phyloP scores from a whole-genome alignment of 2,329 filamentous ascomycete genomes.

The Fusarium tanahbumbuense region DNA sequence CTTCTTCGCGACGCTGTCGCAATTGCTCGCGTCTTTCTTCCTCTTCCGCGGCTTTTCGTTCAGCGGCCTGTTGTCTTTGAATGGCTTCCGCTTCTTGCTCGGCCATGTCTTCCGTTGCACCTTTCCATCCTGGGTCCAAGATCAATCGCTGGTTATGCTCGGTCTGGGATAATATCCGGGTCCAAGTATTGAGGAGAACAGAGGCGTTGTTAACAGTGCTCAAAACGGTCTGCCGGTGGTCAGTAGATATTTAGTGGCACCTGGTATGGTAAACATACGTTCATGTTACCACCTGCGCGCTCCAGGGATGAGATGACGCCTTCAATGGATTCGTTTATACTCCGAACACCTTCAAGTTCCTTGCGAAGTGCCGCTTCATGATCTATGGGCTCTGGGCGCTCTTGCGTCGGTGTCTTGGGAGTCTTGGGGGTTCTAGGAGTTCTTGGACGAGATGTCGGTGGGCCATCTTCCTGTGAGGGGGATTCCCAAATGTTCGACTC shows the following conservation, averaged over 20 bases:
- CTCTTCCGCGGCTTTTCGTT: slow-evolving; percentile 81
- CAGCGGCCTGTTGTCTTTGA: slow-evolving; percentile 78
- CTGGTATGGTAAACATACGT: slow-evolving; percentile 57
- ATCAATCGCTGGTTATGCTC: slow-evolving; percentile 97
- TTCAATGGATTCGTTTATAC: slow-evolving; percentile 90
- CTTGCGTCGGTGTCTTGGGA: slow-evolving; percentile 59
- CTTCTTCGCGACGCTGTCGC: slow-evolving; percentile 71
- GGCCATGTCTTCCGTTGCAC: slow-evolving; percentile 85
- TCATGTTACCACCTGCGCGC: slow-evolving; percentile 81
- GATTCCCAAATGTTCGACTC: slow-evolving; percentile 63
- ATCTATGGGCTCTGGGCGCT: slow-evolving; percentile 63
- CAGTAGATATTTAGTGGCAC: slow-evolving; percentile 18
- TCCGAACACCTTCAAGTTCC: slow-evolving; percentile 85
- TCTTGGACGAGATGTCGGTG: slow-evolving; percentile 48
- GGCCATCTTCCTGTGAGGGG: slow-evolving; percentile 51
- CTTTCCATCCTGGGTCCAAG: slow-evolving; percentile 88
- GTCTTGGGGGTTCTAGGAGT: slow-evolving; percentile 60
- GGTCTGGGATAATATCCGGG: slow-evolving; percentile 93
- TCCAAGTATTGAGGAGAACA: slow-evolving; percentile 93
- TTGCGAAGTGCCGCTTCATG: slow-evolving; percentile 79
- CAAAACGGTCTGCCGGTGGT: slow-evolving; percentile 73
- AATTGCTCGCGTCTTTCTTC: slow-evolving; percentile 81
- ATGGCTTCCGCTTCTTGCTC: slow-evolving; percentile 85
- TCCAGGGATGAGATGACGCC: slow-evolving; percentile 77
- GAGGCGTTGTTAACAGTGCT: slow-evolving; percentile 89